A percentile compares a stretch with the other conserved stretches of the same genome.
Evolutionary conservation across 352 stramenopile genomes (phyloP).

Genomic region (Plasmopara muralis): DNA sequence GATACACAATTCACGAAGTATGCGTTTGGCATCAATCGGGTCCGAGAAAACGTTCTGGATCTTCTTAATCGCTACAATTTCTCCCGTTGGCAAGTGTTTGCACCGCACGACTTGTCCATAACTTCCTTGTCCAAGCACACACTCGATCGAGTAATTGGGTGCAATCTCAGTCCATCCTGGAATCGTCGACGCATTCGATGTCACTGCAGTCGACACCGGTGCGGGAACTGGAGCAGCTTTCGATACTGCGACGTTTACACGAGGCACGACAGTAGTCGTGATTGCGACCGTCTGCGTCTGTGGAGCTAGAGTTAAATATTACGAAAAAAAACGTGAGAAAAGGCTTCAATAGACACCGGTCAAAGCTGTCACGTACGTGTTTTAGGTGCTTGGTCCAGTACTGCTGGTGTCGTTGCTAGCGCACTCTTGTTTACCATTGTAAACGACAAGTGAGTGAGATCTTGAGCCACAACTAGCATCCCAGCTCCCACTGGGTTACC

Average conservation of each 20-base stretch:
- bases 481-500: constrained; percentile 66
- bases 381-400: constrained; percentile 39
- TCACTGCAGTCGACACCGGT: constrained; percentile 10
- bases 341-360: too few species aligned
- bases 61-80: constrained; percentile 87
- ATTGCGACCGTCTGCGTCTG: constrained; percentile 9
- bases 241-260: constrained; percentile 5
- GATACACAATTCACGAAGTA: constrained; percentile 79
- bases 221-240: constrained; percentile 12
- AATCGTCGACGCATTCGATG: constrained; percentile 68
- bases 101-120: constrained; percentile 84
- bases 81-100: constrained; percentile 82
- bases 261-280: neutral
- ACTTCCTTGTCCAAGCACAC: constrained; percentile 75
- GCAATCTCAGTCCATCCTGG: constrained; percentile 78
- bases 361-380: constrained; percentile 28
- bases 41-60: constrained; percentile 87
- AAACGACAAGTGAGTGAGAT: constrained; percentile 47
- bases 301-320: constrained; percentile 14
- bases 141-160: constrained; percentile 80
- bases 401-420: constrained; percentile 45
- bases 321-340: neutral
- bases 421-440: constrained; percentile 35
- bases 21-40: constrained; percentile 82
- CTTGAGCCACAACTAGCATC: constrained; percentile 77